Conservation (phyloP, 2,329 filamentous ascomycete genomes). For the Knoxdaviesia capensis region DNA sequence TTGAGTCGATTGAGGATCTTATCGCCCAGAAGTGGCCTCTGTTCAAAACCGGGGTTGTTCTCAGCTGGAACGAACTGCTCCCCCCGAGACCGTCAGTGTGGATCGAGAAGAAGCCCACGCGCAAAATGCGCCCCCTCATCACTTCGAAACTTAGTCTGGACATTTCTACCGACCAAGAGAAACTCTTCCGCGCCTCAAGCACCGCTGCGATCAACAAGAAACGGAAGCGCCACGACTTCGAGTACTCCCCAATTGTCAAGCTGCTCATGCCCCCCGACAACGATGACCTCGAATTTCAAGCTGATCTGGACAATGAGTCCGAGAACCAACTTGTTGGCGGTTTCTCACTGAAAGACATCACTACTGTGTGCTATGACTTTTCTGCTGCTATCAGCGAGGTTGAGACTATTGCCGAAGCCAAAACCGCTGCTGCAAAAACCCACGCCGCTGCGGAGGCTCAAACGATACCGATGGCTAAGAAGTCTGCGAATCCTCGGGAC, state of each 20-base stretch:
- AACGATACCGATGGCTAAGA: slow-evolving; percentile 7
- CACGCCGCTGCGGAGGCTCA: too few species aligned
- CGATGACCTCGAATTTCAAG: too few species aligned
- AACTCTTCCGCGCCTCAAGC: slow-evolving; percentile 61
- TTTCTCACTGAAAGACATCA: slow-evolving; percentile 60
- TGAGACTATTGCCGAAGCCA: slow-evolving; percentile 2
- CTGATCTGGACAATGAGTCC: slow-evolving; percentile 28
- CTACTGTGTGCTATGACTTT: slow-evolving; percentile 43
- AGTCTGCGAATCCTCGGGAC: slow-evolving; percentile 5
- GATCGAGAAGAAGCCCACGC: slow-evolving; percentile 57
- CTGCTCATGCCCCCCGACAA: slow-evolving; percentile 12
- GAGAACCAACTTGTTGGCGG: slow-evolving; percentile 51
- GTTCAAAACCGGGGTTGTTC: slow-evolving; percentile 54
- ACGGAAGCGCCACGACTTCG: slow-evolving; percentile 31
- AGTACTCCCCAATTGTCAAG: slow-evolving; percentile 9
- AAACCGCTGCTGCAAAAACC: slow-evolving; percentile 7
- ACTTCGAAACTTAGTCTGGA: slow-evolving; percentile 82
- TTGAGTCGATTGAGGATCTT: slow-evolving; percentile 54
- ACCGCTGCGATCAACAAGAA: slow-evolving; percentile 13
- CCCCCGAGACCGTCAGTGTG: slow-evolving; percentile 63
- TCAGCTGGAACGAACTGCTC: slow-evolving; percentile 67
- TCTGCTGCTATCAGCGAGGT: slow-evolving; percentile 6
- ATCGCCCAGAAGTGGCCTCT: slow-evolving; percentile 64
- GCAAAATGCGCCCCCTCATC: slow-evolving; percentile 61
- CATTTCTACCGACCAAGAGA: slow-evolving; percentile 68